Evolutionary conservation across 805 yeast genomes (phyloP).

Genomic region (Wickerhamiella spandovensis): DNA sequence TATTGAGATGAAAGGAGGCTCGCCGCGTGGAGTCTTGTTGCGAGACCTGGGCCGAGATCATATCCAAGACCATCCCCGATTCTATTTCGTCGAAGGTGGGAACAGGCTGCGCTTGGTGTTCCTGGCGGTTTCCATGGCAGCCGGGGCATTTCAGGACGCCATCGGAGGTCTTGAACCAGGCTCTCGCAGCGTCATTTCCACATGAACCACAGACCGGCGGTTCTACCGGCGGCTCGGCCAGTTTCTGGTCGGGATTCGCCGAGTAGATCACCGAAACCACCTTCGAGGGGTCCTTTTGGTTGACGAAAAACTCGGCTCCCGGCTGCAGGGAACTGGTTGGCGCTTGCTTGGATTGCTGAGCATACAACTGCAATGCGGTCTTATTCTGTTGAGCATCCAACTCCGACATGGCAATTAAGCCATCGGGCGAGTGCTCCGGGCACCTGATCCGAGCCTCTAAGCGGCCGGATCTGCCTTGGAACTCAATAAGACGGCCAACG

Average conservation of each 20-base stretch:
- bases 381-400: constrained; percentile 13
- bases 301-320: not conserved
- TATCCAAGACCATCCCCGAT: not conserved
- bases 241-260: not conserved
- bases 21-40: not conserved
- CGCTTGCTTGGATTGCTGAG: constrained; percentile 7
- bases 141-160: not conserved
- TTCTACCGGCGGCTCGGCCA: not conserved
- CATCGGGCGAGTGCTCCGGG: constrained; percentile 16
- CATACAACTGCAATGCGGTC: constrained; percentile 23
- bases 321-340: constrained; percentile 11
- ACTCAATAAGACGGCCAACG: constrained; percentile 12
- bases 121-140: not conserved
- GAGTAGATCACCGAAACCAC: not conserved
- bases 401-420: constrained; percentile 18
- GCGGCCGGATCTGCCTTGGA: constrained; percentile 15
- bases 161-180: not conserved
- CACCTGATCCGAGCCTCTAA: constrained; percentile 24
- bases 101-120: not conserved
- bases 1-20: not conserved
- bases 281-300: not conserved
- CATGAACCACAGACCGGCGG: not conserved
- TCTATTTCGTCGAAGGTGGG: not conserved
- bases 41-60: not conserved
- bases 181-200: not conserved